These are phyloP conservation scores for Nannochloropsis salina DNA, from an alignment of 108 stramenopile species.

Conservation along the genomic window DNA sequence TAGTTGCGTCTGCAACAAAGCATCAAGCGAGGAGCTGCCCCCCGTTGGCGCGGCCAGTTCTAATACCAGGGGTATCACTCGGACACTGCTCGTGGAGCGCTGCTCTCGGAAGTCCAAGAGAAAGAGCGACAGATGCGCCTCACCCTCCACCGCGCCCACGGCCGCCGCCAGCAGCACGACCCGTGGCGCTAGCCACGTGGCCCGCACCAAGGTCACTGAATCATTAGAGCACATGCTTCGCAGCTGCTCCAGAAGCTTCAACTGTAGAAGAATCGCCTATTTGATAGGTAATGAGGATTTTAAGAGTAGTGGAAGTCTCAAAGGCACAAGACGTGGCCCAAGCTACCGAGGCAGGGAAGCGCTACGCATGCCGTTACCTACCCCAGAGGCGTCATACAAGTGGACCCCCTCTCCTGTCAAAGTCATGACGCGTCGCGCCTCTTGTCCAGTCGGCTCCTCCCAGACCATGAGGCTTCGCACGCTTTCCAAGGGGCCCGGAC, in stretches of 20 bases:
- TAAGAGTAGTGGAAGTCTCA: neutral
- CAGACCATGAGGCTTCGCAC: constrained; percentile 9
- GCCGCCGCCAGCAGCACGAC: neutral
- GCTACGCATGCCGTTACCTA: neutral
- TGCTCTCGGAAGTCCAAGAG: neutral
- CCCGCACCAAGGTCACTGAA: neutral
- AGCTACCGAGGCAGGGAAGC: neutral
- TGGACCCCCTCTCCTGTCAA: neutral
- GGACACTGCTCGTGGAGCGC: neutral
- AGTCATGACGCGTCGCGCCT: neutral
- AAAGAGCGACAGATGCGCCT: neutral
- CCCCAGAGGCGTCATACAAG: neutral
- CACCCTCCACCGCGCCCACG: neutral
- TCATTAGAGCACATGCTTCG: neutral
- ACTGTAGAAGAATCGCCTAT: neutral
- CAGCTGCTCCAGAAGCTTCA: constrained; percentile 12
- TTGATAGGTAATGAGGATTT: neutral
- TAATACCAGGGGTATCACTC: neutral
- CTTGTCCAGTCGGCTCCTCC: neutral
- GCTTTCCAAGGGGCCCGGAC: neutral
- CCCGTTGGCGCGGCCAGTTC: neutral
- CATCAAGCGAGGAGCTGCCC: neutral
- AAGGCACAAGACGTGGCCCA: neutral
- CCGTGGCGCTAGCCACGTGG: neutral
- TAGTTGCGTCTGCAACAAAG: neutral